Evolutionary conservation across 345 rosid genomes (phyloP), one percentile per base, ranked within the genome.

Genomic region (Litchi chinensis): DNA sequence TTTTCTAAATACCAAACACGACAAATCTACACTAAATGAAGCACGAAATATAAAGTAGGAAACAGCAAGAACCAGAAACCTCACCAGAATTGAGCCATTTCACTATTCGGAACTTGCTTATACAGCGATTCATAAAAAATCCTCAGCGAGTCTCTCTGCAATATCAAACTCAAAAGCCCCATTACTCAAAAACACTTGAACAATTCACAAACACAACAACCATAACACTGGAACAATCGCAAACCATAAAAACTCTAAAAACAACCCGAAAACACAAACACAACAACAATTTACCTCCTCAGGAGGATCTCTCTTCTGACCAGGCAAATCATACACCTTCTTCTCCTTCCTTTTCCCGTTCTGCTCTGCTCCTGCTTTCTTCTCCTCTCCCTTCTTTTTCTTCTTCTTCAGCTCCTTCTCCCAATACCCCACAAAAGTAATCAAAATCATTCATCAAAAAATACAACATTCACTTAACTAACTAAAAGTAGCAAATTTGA

Each of bases 11-110:
- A 44, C 79, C 54, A 37, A 16, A 15, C n/a, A 9, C 52, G 40
- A 9, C 50, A 24, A 22, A 64, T 56, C 24, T 54, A 13, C 70
- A 26, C 28, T 26, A 26, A 26, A 26, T 26, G 28, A 26, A 26
- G 28, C 28, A 26, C 28, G 28, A 26, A 26, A 26, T 26, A 26
- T 26, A 26, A 26, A 26, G 28, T 26, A 26, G n/a, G 1, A 2
- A 65, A 77, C 18, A 63, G 4, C 46, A 39, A 46, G 16, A 26
- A 44, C 72, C 3, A 82, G 43, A 78, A 63, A 6, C 2, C 93
- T 94, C 83, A 94, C 98, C 98, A 96, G 86, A 94, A 71, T 83
- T 94, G 94, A 10, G 99, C 97, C 98, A 96, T 94, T 81, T 93
- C 95, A 46, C 99, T 93, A 5, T 77, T 76, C 5, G 99, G 98